Base-by-base conservation (phyloP, 2,329 filamentous ascomycete species). In the Hypoxylon sp. region DNA sequence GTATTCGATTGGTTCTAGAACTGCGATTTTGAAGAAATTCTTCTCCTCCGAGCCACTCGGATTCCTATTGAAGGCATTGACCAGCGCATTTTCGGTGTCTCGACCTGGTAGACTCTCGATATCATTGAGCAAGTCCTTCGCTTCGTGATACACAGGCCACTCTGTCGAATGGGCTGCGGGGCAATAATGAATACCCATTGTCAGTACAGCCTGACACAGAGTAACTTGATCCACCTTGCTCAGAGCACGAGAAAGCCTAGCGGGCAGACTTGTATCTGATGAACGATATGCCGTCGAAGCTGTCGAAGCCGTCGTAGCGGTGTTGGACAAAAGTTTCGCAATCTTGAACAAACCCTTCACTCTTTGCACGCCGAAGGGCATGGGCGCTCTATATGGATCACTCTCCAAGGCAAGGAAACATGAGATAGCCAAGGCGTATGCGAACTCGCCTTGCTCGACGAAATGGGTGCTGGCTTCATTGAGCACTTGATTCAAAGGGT, bases 171-270 rank as follows among this genome's bases (percentile, higher is more conserved):
- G 82, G 3, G 80, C 83, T 29, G 76, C 71, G 0, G 81, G 81
- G 1, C 79, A 81, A 50, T 83, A 81, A 31, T 80, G 77, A 19
- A 84, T 69, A 11, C 85, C 80, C 72, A 90, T 80, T 39, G 83
- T 78, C 59, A 88, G 78, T 13, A 89, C 74, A 60, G 84, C 84
- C 71, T 89, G 86, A 67, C 84, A 85, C 54, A 88, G 77, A 9
- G 83, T 85, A 2, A 86, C 81, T 67, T 86, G 85, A 63, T 89
- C 87, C 9, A 85, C 81, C 14, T 81, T 79, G 3, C 76, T 74
- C 17, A 88, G 72, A 0, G 74, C 66, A 19, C 81, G 71, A 0
- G 67, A 62, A 9, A 79, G 51, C 8, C 46, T 71, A 4, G 46
- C 53, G 8, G 22, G 39, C 9, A 72, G 37, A 22, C 47, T 22